These are phyloP conservation scores for Russula griseocarnosa DNA, from an alignment of 768 basidiomycete species.

Conservation along the genomic window DNA sequence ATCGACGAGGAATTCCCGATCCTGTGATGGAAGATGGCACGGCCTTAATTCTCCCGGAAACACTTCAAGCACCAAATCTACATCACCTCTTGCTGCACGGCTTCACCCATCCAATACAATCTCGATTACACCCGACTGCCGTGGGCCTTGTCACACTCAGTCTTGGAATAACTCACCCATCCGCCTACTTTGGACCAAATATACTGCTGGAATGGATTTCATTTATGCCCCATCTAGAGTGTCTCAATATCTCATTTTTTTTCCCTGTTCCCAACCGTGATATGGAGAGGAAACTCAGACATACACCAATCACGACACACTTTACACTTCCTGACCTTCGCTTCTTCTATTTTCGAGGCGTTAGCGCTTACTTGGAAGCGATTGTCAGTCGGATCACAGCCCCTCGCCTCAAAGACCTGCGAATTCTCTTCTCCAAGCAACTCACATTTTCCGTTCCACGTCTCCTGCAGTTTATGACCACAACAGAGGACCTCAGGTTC, in stretches of 20 bases:
- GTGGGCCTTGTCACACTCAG: background rate
- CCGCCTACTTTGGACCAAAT: background rate
- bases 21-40: rapidly evolving
- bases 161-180: background rate
- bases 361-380: background rate
- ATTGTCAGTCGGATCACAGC: background rate
- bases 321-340: background rate
- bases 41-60: background rate
- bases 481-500: background rate
- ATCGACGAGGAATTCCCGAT: background rate
- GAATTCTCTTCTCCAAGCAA: background rate
- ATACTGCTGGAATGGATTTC: background rate
- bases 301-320: background rate
- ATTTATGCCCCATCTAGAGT: background rate
- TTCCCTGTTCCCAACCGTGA: background rate
- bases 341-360: background rate
- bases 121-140: background rate
- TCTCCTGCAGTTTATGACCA: background rate
- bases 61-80: background rate
- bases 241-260: background rate
- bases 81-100: background rate
- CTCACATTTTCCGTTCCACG: background rate
- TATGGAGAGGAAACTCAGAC: background rate
- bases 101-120: background rate
- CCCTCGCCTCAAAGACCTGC: background rate